phyloP scores from a whole-genome alignment of 2,329 filamentous ascomycete genomes.

The Talaromyces sp. region DNA sequence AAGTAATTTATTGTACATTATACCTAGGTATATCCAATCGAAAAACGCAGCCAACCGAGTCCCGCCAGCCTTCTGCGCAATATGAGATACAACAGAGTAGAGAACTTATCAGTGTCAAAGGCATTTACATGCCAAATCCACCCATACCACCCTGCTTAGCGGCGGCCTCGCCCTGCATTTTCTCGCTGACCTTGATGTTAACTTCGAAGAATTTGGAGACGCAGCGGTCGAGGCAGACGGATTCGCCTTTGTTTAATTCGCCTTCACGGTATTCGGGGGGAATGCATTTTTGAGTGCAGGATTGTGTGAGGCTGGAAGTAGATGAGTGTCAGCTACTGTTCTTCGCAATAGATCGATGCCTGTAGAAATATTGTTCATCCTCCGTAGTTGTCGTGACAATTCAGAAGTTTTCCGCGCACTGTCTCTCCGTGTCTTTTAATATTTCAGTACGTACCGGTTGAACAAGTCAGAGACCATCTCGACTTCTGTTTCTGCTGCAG shows the following conservation, averaged over 20 bases:
- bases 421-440: neutral
- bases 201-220: slow-evolving; percentile 98
- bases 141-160: slow-evolving; percentile 55
- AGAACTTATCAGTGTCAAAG: neutral
- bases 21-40: neutral
- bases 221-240: slow-evolving; percentile 96
- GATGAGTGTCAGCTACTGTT: neutral
- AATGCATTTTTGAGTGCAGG: slow-evolving; percentile 92
- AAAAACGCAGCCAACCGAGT: neutral
- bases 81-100: slow-evolving; percentile 18
- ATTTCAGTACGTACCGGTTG: slow-evolving; percentile 67
- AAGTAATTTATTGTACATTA: slow-evolving; percentile 10
- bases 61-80: neutral
- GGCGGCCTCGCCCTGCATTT: slow-evolving; percentile 85
- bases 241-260: slow-evolving; percentile 98
- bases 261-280: slow-evolving; percentile 88
- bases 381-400: neutral
- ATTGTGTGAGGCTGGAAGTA: slow-evolving; percentile 67
- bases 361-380: neutral
- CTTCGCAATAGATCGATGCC: neutral
- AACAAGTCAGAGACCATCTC: slow-evolving; percentile 98
- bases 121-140: slow-evolving; percentile 49
- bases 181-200: slow-evolving; percentile 94
- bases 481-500: slow-evolving; percentile 92
- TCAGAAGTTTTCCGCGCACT: neutral